Evolutionary conservation across 2,329 filamentous ascomycete species (phyloP).

Genomic region (Ophiostoma piceae): DNA sequence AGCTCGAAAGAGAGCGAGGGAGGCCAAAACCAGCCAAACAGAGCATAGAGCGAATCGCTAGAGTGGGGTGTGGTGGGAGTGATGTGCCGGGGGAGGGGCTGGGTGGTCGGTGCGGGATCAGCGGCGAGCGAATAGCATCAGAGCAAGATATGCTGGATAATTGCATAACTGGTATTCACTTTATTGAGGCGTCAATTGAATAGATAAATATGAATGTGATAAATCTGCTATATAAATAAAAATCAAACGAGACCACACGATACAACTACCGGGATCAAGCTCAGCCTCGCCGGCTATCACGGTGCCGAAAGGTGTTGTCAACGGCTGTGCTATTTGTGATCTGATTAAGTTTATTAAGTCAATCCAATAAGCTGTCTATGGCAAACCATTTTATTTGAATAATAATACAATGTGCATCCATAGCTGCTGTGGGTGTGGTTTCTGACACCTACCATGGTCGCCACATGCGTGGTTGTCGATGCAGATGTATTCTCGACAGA

Average conservation of each 20-base stretch:
- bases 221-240: too few relatives aligned
- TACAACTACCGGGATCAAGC: not conserved
- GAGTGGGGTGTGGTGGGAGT: not conserved
- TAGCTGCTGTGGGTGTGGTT: not conserved
- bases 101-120: not conserved
- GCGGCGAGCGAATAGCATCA: not conserved
- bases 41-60: conserved; percentile 12
- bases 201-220: too few relatives aligned
- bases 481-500: too few relatives aligned
- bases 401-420: not conserved
- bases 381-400: too few relatives aligned
- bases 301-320: not conserved
- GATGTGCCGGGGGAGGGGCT: conserved; percentile 13
- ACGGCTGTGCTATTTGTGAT: too few relatives aligned
- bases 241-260: too few relatives aligned
- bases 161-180: not conserved
- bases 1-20: not conserved
- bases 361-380: too few relatives aligned
- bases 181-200: too few relatives aligned
- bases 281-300: not conserved
- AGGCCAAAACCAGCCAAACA: not conserved
- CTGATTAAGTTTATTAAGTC: too few relatives aligned
- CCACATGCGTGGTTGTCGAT: not conserved
- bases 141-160: not conserved
- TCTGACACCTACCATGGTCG: not conserved